Conservation (phyloP, 768 basidiomycete genomes). For the Hemileccinum impolitum region DNA sequence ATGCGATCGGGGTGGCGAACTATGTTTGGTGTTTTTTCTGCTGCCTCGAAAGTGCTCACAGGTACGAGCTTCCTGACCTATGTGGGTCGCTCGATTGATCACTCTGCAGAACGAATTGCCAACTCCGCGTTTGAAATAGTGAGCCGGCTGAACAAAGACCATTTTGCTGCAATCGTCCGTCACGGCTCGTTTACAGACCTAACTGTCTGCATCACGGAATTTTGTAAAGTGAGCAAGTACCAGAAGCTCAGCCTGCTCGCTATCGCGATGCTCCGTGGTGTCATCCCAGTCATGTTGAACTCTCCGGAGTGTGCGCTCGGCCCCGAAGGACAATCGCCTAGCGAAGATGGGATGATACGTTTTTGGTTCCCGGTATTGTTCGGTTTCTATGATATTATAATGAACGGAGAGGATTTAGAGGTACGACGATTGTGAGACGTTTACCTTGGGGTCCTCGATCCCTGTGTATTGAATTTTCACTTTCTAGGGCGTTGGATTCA, state of each 20-base stretch:
- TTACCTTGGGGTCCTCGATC: background rate
- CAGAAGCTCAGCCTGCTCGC: conserved; percentile 97
- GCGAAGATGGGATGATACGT: conserved; percentile 87
- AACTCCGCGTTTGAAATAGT: conserved; percentile 96
- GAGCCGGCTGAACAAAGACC: conserved; percentile 82
- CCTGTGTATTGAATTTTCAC: conserved; percentile 5
- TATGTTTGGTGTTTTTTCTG: conserved; percentile 98
- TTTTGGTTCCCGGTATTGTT: conserved; percentile 98
- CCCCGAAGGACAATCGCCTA: conserved; percentile 34
- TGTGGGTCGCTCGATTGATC: background rate
- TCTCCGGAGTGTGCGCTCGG: conserved; percentile 63
- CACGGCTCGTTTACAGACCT: conserved; percentile 95
- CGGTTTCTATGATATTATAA: conserved; percentile 99
- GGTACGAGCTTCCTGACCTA: conserved; percentile 41
- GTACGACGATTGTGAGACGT: conserved; percentile 85
- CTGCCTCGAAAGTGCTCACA: conserved; percentile 89
- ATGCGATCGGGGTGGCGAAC: conserved; percentile 98
- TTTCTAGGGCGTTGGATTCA: conserved; percentile 86
- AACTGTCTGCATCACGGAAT: conserved; percentile 96
- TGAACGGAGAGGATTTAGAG: conserved; percentile 99
- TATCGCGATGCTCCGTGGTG: conserved; percentile 92
- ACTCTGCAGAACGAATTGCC: conserved; percentile 72
- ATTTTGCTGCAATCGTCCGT: conserved; percentile 87
- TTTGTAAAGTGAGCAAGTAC: conserved; percentile 99
- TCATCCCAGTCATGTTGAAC: conserved; percentile 88